Percentiles rank a stretch among this genome's conserved stretches.
Evolutionary conservation across 1,284 basidiomycete genomes (phyloP).

Genomic region (Rhodotorula sp.): DNA sequence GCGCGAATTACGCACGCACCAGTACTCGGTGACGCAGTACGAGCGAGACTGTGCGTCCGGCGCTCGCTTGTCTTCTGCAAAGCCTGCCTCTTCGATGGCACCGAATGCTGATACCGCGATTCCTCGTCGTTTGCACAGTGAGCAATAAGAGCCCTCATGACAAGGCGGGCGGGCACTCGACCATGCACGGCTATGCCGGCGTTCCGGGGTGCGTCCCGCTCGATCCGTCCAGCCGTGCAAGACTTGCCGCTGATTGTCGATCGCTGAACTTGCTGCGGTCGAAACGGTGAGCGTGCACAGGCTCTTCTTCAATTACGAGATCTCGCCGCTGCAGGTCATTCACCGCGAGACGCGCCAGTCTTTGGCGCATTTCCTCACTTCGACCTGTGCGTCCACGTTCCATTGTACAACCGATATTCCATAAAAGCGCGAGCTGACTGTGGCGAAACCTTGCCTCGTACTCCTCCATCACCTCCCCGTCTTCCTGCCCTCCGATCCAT

Average conservation of each 20-base stretch:
- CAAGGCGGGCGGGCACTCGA: constrained; percentile 50
- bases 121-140: constrained; percentile 13
- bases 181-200: constrained; percentile 78
- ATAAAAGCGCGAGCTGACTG: too few relatives aligned
- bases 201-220: constrained; percentile 49
- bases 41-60: constrained; percentile 72
- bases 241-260: too few relatives aligned
- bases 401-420: too few relatives aligned
- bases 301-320: constrained; percentile 93
- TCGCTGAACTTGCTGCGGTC: too few relatives aligned
- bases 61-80: neutral
- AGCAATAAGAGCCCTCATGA: constrained; percentile 39
- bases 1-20: constrained; percentile 52
- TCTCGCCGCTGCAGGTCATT: constrained; percentile 91
- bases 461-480: too few relatives aligned
- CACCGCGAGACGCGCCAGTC: constrained; percentile 88
- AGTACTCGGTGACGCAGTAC: constrained; percentile 90
- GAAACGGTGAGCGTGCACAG: too few relatives aligned
- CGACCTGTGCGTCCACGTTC: constrained; percentile 68
- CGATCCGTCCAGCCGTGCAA: too few relatives aligned
- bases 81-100: too few relatives aligned
- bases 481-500: too few relatives aligned
- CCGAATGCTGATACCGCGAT: neutral
- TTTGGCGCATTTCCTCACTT: constrained; percentile 95
- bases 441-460: too few relatives aligned